Evolutionary conservation across 2,329 filamentous ascomycete species (phyloP).

Genomic region (Stylonectria norvegica): DNA sequence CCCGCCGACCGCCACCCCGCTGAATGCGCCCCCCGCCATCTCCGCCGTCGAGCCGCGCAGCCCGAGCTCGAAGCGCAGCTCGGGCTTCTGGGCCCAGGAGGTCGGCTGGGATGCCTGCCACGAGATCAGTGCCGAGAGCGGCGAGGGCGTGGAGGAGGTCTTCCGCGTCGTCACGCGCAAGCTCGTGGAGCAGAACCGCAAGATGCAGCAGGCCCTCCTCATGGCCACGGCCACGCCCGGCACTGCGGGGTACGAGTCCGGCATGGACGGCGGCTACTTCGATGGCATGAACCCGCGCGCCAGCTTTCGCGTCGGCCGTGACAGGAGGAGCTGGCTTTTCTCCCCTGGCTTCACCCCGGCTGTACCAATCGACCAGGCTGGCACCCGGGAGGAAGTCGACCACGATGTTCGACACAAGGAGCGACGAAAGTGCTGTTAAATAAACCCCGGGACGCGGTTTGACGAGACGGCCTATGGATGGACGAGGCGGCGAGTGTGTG

Average conservation of each 20-base stretch:
- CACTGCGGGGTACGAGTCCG: slow-evolving; percentile 44
- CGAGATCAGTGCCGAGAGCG: slow-evolving; percentile 90
- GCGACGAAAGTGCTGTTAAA: slow-evolving; percentile 31
- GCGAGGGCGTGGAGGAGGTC: slow-evolving; percentile 94
- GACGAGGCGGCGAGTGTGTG: slow-evolving; percentile 8
- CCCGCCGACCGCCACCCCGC: slow-evolving; percentile 57
- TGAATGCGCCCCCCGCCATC: slow-evolving; percentile 16
- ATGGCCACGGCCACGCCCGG: slow-evolving; percentile 53
- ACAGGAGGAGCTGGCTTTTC: slow-evolving; percentile 58
- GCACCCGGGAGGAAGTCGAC: slow-evolving; percentile 28
- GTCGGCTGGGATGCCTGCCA: slow-evolving; percentile 96
- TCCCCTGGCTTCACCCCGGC: slow-evolving; percentile 52
- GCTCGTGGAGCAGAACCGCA: slow-evolving; percentile 61
- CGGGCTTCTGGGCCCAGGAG: slow-evolving; percentile 86
- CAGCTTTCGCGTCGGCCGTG: slow-evolving; percentile 57
- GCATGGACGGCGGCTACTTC: slow-evolving; percentile 49
- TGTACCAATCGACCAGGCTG: slow-evolving; percentile 45
- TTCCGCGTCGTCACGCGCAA: slow-evolving; percentile 69
- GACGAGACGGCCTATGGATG: slow-evolving; percentile 8
- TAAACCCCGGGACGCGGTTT: background rate
- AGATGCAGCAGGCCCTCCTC: slow-evolving; percentile 57
- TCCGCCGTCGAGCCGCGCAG: slow-evolving; percentile 50
- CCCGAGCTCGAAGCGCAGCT: slow-evolving; percentile 63
- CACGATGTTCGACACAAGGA: slow-evolving; percentile 16
- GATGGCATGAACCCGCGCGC: slow-evolving; percentile 44